Base-by-base conservation (phyloP, 306 rosid genomes). In the Senna siamea region DNA sequence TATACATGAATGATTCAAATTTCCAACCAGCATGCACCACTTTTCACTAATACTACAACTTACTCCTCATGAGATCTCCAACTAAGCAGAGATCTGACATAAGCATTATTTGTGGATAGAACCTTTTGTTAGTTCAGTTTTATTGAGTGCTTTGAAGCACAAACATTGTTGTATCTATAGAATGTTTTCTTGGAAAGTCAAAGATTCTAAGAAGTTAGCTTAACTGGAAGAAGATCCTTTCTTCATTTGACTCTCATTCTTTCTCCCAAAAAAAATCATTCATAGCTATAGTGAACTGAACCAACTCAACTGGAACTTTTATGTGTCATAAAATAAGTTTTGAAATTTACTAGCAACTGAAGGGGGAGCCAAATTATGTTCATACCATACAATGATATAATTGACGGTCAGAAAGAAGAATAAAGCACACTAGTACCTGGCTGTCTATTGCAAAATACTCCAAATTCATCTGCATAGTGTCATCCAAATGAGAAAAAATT, bases 401-500 rank as follows among this genome's bases (percentile, higher is more conserved):
- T 77, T 74, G 44, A 66, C 26, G 8, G 37, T 61, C 5, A 20
- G 71, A 38, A 69, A 65, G 60, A 15, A 57, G 47, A 83, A 47
- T 66, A 7, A 74, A 59, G 58, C 40, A 81, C 74, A 57, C 75
- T 59, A 68, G 57, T 91, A 93, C 96, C 98, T 93, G 97, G 85
- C 90, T 84, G 85, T 91, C 98, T 51, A 89, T 87, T 32, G 92
- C 90, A 85, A 91, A 93, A 79, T 88, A 93, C 76, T 93, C 98
- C 88, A 93, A 84, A 80, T 93, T 93, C 98, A 93, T 93, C 98
- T 93, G 93, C 84, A 83, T 26, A 70, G 17, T 70, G 40, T 70
- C 89, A 82, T 52, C 54, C 50, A 46, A 72, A 80, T 57, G 38
- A 79, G 70, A 46, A 75, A 50, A 38, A 50, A 34, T 30, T 57